Evolutionary conservation across 1,284 basidiomycete species (phyloP), one percentile per base, ranked within the genome.

Genomic region (Exobasidium cylindrosporum): DNA sequence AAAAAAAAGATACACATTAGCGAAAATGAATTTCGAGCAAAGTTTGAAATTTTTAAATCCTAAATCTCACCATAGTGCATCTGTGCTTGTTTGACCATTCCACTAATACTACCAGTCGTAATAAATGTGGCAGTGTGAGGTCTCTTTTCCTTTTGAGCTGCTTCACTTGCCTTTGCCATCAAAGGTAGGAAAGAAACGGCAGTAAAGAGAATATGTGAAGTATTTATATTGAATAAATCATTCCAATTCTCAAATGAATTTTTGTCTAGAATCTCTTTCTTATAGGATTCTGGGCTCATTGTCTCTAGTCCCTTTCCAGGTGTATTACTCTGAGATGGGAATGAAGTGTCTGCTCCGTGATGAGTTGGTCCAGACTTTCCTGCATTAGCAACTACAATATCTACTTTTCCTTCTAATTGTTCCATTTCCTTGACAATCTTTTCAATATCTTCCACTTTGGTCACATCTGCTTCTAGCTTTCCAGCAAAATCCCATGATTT

Each of bases 161-260:
- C 49, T 40, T 71, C 60, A 30, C 60, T 62, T 26, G 61, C 72
- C 53, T 66, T 65, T 29, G 65, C 31, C 30, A 72, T 60, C 2
- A 72, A 62, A 6, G 69, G 71, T 1, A 74, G 28, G 32, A 74
- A 72, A 29, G 73, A 65, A 21, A 70, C 58, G 54, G 64, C 61
- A 40, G 68, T 47, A 40, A 74, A 74, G 52, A 72, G 67, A 53
- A 60, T 54, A 14, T 72, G 61, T 43, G 57, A 60, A 45, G 66
- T 63, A 52, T 74, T 73, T 53, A 66, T 49, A n/a, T 61, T 61
- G 62, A 74, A 69, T 5, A 74, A 60, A 2, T 63, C 59, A 54
- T 72, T 64, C 73, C 73, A 74, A 47, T 74, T 65, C 50, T 74
- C 61, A 26, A 73, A 68, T 10, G 64, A 54, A 52, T 73, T 71